Evolutionary conservation across 805 yeast genomes (phyloP), one percentile per base, ranked within the genome.

Genomic region (Kodamaea restingae): DNA sequence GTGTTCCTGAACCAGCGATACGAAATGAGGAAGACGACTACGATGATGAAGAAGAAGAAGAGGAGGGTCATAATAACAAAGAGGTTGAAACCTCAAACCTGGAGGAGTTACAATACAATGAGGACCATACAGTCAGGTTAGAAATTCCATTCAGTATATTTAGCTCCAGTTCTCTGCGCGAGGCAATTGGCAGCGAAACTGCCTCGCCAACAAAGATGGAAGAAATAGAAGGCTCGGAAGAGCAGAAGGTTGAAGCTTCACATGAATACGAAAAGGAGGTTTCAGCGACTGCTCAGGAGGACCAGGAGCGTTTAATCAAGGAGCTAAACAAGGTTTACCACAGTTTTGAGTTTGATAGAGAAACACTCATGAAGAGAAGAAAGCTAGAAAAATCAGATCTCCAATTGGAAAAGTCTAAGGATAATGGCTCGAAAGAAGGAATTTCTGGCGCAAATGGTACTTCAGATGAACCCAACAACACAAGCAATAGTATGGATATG

Each of bases 321-420:
- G 83, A 78, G 52, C 82, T 83, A 64, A 80, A 80, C 60, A 81
- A 77, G 48, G 76, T 84, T 3, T 84, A 84, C 52, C 93, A 84
- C 53, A 78, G 73, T 48, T 83, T 83, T 54, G 95, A 85, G 55
- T 75, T 78, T 52, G 95, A 85, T 56, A 55, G 74, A 39, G 95
- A 86, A 38, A 85, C 90, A 1, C 67, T 87, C 39, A 67, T 81
- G 39, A 84, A 87, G 51, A 73, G 93, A 54, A 62, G 87, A 44
- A 84, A 81, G 52, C 66, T 90, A 22, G 95, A 87, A 51, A 84
- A 83, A 49, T 81, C 86, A 40, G 95, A 90, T 56, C 74, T 84
- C 52, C 78, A 84, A 49, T 60, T 88, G 18, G 80, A 71, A 42
- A 56, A 66, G 35, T 48, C 47, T 8, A 43, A 41, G 24, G 44